Evolutionary conservation across 2,329 filamentous ascomycete species (phyloP), one percentile per base, ranked within the genome.

Genomic region (Sclerotiophoma versabilis): DNA sequence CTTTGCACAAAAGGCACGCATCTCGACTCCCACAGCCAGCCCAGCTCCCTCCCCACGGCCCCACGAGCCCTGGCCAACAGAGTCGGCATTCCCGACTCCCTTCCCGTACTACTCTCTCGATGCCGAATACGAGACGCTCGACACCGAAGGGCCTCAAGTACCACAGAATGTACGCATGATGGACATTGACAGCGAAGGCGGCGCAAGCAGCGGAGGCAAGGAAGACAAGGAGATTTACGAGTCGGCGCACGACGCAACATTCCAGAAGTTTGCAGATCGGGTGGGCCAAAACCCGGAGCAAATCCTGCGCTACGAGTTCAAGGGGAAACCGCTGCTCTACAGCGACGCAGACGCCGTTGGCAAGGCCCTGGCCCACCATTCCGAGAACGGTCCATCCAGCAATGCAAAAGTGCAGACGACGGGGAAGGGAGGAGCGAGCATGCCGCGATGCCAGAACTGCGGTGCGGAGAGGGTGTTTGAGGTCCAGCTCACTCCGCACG

Each of bases 81-180:
- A 81, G 32, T 80, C 85, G 1, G 76, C 82, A 0, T 88, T 90
- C 62, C 90, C 91, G 0, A 57, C 80, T 1, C 80, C 92, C 0
- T 98, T 93, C 75, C 89, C 91, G 0, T 78, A 84, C 25, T 90
- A 89, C 70, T 91, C 92, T 78, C 82, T 88, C 44, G 95, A 98
- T 64, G 93, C 93, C 45, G 93, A 96, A 69, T 96, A 91, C 76
- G 95, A 99, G 75, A 90, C 89, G 4, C 84, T 98, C 22, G 91
- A 91, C 58, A 73, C 75, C 15, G 76, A 76, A 9, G 76, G 66
- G 2, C 82, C 83, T 0, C 75, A 76, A 25, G 82, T 83, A 36
- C 81, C 77, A 4, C 70, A 77, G 29, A 79, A 79, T 33, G 74
- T 78, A 25, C 78, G 78, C 48, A 76, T 77, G 49, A 76, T 77